Percentiles rank a stretch among this genome's conserved stretches.
These are phyloP conservation scores for Lactarius sp. DNA, from an alignment of 768 basidiomycete genomes.

Conservation along the genomic window DNA sequence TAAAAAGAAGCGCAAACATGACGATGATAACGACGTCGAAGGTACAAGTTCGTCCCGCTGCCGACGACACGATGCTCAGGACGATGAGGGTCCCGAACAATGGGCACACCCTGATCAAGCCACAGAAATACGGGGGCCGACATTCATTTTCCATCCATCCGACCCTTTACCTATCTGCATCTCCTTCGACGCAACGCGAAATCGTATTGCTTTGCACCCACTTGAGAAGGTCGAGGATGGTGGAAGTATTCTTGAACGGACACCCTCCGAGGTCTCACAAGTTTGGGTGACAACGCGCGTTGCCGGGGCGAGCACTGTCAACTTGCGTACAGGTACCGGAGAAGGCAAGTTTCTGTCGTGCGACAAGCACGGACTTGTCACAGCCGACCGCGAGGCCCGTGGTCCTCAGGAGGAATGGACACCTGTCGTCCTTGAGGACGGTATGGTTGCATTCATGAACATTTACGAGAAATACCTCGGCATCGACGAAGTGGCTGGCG, in stretches of 20 bases:
- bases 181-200: slow-evolving; percentile 73
- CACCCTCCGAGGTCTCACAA: slow-evolving; percentile 77
- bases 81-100: slow-evolving; percentile 63
- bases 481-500: slow-evolving; percentile 85
- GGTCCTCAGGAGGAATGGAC: slow-evolving; percentile 96
- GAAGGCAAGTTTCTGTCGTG: slow-evolving; percentile 89
- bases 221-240: slow-evolving; percentile 59
- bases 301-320: slow-evolving; percentile 78
- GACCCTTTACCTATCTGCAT: slow-evolving; percentile 72
- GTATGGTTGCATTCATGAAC: slow-evolving; percentile 85
- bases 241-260: slow-evolving; percentile 52
- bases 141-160: slow-evolving; percentile 78
- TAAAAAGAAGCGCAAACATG: slow-evolving; percentile 76
- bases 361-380: slow-evolving; percentile 79
- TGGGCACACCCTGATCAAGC: slow-evolving; percentile 76
- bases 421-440: slow-evolving; percentile 72
- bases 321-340: slow-evolving; percentile 80
- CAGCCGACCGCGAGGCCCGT: slow-evolving; percentile 81
- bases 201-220: slow-evolving; percentile 59
- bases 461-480: slow-evolving; percentile 84
- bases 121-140: slow-evolving; percentile 79
- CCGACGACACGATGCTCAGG: slow-evolving; percentile 47
- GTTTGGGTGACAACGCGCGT: slow-evolving; percentile 90
- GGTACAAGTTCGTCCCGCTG: slow-evolving; percentile 42
- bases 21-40: slow-evolving; percentile 42